Base-by-base conservation (phyloP, 2,329 filamentous ascomycete genomes). In the Sporothrix inflata region DNA sequence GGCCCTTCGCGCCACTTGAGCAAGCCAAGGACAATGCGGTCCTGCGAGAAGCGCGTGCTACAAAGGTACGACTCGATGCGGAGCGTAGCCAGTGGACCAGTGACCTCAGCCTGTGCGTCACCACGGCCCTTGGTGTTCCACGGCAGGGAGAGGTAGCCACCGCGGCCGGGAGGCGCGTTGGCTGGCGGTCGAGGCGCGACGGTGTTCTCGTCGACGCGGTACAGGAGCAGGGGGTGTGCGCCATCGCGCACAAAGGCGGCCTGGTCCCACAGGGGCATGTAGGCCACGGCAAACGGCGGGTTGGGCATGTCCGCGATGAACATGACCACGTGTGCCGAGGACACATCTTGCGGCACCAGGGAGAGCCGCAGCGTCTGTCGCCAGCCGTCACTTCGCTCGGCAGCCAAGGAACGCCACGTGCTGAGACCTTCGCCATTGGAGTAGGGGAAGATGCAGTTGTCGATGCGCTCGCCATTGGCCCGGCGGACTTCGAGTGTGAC, bases 1-100 rank as follows among this genome's bases (percentile, higher is more conserved):
- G 90, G 85, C 53, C 91, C 86, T 14, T 95, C 91, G 78, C 90
- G 93, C 96, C 96, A 98, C 76, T 91, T 93, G 45, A 98, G 82
- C 34, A 99, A 84, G 19, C 93, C 92, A 21, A 98, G 84, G 12
- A 99, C 88, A 19, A 92, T 89, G 71, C 94, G 91, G 79, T 99
- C 94, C 79, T 99, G 96, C 0, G 95, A 98, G 79, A 97, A 97
- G 73, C 91, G 89, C 0, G 96, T 99, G 82, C 96, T 98, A 85
- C 94, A 98, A 7, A 99, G 88, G 77, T 93, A 97, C 0, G 94
- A 97, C 73, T 92, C 89, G 12, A 97, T 83, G 14, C 90, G 88
- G 45, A 99, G 82, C n/a, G 90, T 89, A 3, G 95, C 94, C 75
- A 97, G 87, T 3, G 92, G 91, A 0, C 93, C 93, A 5, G 91